Base-by-base conservation (phyloP, 2,329 filamentous ascomycete species). In the Calonectria pseudoreteaudii region DNA sequence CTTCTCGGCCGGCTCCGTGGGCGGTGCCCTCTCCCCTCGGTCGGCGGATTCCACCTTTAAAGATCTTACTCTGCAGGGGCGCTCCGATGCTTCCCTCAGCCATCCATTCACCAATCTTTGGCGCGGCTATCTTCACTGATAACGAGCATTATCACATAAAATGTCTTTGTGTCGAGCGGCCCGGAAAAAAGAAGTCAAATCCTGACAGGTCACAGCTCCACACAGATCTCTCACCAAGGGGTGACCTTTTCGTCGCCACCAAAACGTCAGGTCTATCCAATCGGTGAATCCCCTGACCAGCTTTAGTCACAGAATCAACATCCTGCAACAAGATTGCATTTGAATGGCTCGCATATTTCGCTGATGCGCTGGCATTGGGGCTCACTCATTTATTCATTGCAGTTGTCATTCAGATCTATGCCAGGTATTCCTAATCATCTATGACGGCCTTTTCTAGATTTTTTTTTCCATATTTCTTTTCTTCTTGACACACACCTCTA, bases 1-100 rank as follows among this genome's bases (percentile, higher is more conserved):
- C 30, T 69, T 70, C 71, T 78, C 82, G 82, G 82, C 82, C 82
- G 81, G 82, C 82, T 83, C 82, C 82, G 82, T 52, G 38, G 68
- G 72, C 68, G 76, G 78, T 75, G 76, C 74, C 70, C 56, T 65
- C 66, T 60, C 77, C 78, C 79, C 77, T 78, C 71, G 72, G 73
- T 82, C 82, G 81, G 82, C 68, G 69, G 69, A 76, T 75, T 82
- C 82, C 82, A 83, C 78, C 73, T 68, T 70, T 64, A 66, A 56
- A 26, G 75, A 67, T 52, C 47, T 49, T 11, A 23, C 47, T 26
- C 47, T 31, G 53, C 34, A 69, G 71, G 70, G 56, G 20, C 26
- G 16, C 49, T 53, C 70, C 70, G 70, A 65, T 49, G 50, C 20
- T 16, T 47, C 60, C 60, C 18, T 14, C 7, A 2, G 9, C 26